A percentile compares a stretch with the other conserved stretches of the same genome.
phyloP scores from a whole-genome alignment of 2,329 filamentous ascomycete species.

The Phialocephala sp. region DNA sequence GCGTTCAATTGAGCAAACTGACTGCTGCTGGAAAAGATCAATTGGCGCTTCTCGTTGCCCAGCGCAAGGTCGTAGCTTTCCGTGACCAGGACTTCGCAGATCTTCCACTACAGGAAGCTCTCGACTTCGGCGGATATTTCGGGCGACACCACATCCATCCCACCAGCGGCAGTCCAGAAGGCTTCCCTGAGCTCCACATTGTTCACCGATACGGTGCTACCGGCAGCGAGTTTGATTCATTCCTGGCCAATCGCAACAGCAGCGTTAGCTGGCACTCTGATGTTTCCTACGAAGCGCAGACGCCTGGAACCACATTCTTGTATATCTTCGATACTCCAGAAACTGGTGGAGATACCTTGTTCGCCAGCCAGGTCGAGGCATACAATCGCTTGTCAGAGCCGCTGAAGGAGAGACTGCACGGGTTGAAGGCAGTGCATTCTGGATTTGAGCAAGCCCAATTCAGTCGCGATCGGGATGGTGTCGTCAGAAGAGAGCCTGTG shows the following conservation, averaged over 20 bases:
- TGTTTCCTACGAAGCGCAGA: slow-evolving; percentile 84
- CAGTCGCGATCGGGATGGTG: slow-evolving; percentile 66
- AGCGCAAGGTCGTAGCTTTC: slow-evolving; percentile 81
- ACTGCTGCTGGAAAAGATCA: slow-evolving; percentile 74
- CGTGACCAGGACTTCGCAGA: slow-evolving; percentile 73
- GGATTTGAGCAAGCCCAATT: slow-evolving; percentile 77
- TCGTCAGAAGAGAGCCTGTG: slow-evolving; percentile 78
- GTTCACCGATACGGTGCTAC: slow-evolving; percentile 71
- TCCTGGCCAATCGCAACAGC: slow-evolving; percentile 72
- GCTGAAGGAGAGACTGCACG: slow-evolving; percentile 74
- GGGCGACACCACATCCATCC: slow-evolving; percentile 82
- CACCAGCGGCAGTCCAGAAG: slow-evolving; percentile 73
- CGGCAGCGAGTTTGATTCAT: slow-evolving; percentile 62
- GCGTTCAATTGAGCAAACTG: slow-evolving; percentile 72
- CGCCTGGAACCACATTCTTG: slow-evolving; percentile 85
- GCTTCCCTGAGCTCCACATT: slow-evolving; percentile 74
- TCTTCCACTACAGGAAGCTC: slow-evolving; percentile 69
- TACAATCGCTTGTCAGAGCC: slow-evolving; percentile 74
- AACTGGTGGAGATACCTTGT: slow-evolving; percentile 82
- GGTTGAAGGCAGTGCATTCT: slow-evolving; percentile 79
- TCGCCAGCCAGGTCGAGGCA: slow-evolving; percentile 76
- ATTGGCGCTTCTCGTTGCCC: slow-evolving; percentile 73
- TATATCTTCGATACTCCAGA: slow-evolving; percentile 82
- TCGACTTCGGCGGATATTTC: slow-evolving; percentile 76
- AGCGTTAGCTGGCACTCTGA: slow-evolving; percentile 87